Evolutionary conservation across 805 yeast genomes (phyloP).

Genomic region (Yarrowia osloensis): DNA sequence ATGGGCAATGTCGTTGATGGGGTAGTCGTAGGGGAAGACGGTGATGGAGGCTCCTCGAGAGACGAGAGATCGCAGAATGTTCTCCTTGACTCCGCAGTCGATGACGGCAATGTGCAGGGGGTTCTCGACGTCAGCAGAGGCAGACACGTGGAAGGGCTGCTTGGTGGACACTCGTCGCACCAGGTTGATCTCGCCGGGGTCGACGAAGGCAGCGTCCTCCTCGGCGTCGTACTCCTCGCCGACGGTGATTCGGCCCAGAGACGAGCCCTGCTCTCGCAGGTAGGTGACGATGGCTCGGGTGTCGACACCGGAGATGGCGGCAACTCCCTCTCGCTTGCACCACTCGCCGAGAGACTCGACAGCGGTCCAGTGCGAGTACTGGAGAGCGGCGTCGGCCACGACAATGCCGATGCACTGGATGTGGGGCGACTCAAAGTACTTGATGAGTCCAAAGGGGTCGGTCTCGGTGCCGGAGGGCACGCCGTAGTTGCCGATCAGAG

Average conservation of each 20-base stretch:
- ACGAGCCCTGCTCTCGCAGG: conserved; percentile 94
- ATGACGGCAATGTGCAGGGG: conserved; percentile 84
- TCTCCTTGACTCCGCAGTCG: conserved; percentile 98
- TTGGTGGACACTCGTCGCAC: conserved; percentile 94
- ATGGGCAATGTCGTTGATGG: conserved; percentile 84
- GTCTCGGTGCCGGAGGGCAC: conserved; percentile 83
- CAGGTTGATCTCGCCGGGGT: conserved; percentile 86
- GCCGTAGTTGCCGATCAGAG: conserved; percentile 96
- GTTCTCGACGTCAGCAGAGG: conserved; percentile 48
- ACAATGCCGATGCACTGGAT: conserved; percentile 95
- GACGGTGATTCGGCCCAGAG: conserved; percentile 83
- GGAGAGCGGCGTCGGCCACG: conserved; percentile 91
- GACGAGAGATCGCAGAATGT: conserved; percentile 89
- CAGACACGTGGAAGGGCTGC: conserved; percentile 85
- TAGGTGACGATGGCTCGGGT: conserved; percentile 92
- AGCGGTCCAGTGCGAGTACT: conserved; percentile 99
- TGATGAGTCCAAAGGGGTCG: conserved; percentile 82
- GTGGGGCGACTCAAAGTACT: conserved; percentile 87
- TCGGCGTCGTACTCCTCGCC: conserved; percentile 92
- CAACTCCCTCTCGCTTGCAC: conserved; percentile 96
- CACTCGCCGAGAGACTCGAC: conserved; percentile 92
- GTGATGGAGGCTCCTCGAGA: conserved; percentile 95
- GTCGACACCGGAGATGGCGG: conserved; percentile 96
- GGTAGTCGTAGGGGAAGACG: conserved; percentile 94
- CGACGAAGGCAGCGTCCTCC: conserved; percentile 85